These are phyloP conservation scores for Emergomyces africanus DNA, from an alignment of 2,329 filamentous ascomycete genomes.

Conservation along the genomic window DNA sequence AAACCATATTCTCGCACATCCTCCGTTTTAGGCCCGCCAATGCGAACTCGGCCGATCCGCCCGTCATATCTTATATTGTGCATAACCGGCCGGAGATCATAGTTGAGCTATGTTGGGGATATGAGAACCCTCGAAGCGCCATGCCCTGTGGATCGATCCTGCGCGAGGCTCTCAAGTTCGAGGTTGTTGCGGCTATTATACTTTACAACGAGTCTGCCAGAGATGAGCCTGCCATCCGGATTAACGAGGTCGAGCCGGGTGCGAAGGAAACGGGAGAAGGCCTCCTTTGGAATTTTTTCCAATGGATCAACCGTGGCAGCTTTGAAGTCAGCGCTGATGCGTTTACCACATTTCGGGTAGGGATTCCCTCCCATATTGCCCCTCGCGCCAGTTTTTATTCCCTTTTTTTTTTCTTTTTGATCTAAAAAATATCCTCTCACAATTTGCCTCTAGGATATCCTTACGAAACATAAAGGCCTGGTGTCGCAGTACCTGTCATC, in stretches of 20 bases:
- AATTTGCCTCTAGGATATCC: constrained; percentile 53
- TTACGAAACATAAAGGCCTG: constrained; percentile 87
- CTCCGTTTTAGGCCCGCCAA: constrained; percentile 70
- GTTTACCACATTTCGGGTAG: constrained; percentile 89
- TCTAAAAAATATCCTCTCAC: not conserved
- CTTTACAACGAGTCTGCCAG: constrained; percentile 78
- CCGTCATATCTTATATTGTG: constrained; percentile 79
- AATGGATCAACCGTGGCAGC: constrained; percentile 91
- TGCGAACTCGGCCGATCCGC: constrained; percentile 58
- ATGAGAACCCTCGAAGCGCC: constrained; percentile 80
- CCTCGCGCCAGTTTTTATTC: not conserved
- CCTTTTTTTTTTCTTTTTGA: not conserved
- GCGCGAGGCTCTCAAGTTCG: constrained; percentile 79
- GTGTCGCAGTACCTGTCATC: constrained; percentile 76
- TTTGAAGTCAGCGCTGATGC: constrained; percentile 97
- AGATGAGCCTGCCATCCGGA: constrained; percentile 60
- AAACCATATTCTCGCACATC: constrained; percentile 90
- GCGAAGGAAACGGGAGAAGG: constrained; percentile 64
- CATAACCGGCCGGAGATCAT: constrained; percentile 77
- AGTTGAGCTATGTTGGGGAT: constrained; percentile 76
- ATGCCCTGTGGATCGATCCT: constrained; percentile 84
- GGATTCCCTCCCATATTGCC: constrained; percentile 13
- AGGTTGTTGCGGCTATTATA: constrained; percentile 80
- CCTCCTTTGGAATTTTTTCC: constrained; percentile 93
- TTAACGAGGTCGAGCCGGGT: constrained; percentile 65